A percentile compares a stretch with the other conserved stretches of the same genome.
phyloP scores from a whole-genome alignment of 306 rosid species.

The Dryas drummondii region DNA sequence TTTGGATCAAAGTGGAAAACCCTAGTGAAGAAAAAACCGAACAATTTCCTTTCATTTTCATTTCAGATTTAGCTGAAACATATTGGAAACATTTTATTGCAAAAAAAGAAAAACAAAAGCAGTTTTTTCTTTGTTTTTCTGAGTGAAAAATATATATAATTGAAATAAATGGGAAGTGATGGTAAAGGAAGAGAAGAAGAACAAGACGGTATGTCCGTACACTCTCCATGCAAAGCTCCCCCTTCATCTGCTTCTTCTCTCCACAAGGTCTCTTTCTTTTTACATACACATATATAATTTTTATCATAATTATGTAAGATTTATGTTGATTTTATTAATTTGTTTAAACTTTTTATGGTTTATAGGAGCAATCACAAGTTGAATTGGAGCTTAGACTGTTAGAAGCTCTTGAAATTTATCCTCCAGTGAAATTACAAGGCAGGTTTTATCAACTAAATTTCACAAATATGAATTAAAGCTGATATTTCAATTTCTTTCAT shows the following conservation, averaged over 20 bases:
- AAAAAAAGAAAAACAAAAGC: no score
- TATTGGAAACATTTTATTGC: no score
- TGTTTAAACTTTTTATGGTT: constrained; percentile 11
- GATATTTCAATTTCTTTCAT: neutral
- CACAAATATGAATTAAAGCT: no score
- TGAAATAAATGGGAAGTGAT: constrained; percentile 47
- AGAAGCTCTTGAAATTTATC: constrained; percentile 81
- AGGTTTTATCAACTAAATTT: constrained; percentile 8
- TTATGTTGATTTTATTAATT: neutral
- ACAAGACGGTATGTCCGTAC: constrained; percentile 91
- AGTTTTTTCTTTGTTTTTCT: no score
- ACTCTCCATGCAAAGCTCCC: constrained; percentile 96
- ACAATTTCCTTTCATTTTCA: neutral
- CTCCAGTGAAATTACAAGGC: constrained; percentile 77
- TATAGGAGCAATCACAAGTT: constrained; percentile 75
- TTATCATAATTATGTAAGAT: neutral
- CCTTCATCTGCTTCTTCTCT: constrained; percentile 96
- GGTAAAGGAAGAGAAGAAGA: constrained; percentile 80
- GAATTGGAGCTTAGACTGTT: constrained; percentile 83
- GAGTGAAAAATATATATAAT: neutral
- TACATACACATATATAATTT: neutral
- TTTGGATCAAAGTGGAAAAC: constrained; percentile 42
- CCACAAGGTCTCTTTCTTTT: constrained; percentile 54
- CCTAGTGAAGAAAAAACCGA: constrained; percentile 28
- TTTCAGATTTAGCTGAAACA: neutral